Evolutionary conservation across 768 basidiomycete species (phyloP).

Genomic region (Pisolithus albus): DNA sequence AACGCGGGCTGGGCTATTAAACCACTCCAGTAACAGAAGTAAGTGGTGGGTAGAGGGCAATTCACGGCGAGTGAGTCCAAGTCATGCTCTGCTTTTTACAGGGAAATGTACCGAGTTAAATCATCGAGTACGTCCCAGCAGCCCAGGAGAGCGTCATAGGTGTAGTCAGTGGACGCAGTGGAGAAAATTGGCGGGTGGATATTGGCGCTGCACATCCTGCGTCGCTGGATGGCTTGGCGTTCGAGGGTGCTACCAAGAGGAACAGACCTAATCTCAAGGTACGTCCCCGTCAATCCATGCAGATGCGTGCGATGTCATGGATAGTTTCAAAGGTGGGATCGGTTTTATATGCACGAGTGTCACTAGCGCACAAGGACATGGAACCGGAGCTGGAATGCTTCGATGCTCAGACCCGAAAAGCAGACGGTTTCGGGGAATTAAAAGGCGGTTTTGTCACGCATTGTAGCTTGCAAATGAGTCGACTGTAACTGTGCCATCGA

Average conservation of each 20-base stretch:
- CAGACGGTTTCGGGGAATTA: constrained; percentile 90
- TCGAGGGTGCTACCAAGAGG: constrained; percentile 93
- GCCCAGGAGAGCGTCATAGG: constrained; percentile 87
- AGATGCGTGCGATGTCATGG: constrained; percentile 1
- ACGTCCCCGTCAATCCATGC: constrained; percentile 1
- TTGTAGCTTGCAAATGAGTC: constrained; percentile 79
- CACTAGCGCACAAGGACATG: constrained; percentile 94
- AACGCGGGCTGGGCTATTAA: constrained; percentile 64
- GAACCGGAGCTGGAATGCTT: constrained; percentile 97
- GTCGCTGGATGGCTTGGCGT: constrained; percentile 81
- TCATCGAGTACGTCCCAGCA: constrained; percentile 78
- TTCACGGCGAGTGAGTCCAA: constrained; percentile 65
- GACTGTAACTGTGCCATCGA: constrained; percentile 53
- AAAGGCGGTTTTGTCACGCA: constrained; percentile 80
- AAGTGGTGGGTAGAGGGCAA: constrained; percentile 89
- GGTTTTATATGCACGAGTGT: constrained; percentile 86
- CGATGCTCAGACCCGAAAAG: constrained; percentile 85
- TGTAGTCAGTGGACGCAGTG: constrained; percentile 67
- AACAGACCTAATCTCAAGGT: constrained; percentile 94
- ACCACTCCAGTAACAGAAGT: constrained; percentile 64
- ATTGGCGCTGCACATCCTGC: constrained; percentile 87
- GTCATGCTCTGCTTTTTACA: not conserved
- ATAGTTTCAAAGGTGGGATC: constrained; percentile 64
- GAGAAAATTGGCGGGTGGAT: constrained; percentile 91
- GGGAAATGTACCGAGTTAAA: not conserved